A percentile compares a stretch with the other conserved stretches of the same genome.
Conservation (phyloP, 2,329 filamentous ascomycete genomes). For the Pyrenochaeta sp. region DNA sequence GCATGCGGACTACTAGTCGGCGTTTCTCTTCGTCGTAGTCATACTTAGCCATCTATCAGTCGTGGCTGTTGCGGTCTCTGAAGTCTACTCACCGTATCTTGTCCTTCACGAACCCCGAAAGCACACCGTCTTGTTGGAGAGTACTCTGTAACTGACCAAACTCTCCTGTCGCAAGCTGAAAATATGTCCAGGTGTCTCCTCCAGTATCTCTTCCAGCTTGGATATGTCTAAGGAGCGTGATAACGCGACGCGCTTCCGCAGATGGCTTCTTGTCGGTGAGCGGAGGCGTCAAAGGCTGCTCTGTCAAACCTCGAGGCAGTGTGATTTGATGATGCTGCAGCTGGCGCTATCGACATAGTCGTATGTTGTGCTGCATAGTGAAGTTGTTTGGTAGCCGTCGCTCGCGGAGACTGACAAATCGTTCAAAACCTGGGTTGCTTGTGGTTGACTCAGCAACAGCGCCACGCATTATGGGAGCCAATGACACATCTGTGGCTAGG, state of each 20-base stretch:
- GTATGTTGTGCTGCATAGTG: conserved; percentile 19
- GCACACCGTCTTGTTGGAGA: conserved; percentile 16
- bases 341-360: conserved; percentile 16
- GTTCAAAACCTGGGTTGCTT: conserved; percentile 3
- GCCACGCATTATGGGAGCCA: conserved; percentile 8
- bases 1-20: conserved; percentile 27
- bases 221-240: conserved; percentile 26
- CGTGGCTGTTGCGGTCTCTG: conserved; percentile 1
- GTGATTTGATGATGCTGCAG: conserved; percentile 18
- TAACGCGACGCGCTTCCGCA: conserved; percentile 17
- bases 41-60: conserved; percentile 24
- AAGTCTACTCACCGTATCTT: conserved; percentile 22
- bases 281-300: conserved; percentile 26
- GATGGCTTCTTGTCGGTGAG: conserved; percentile 25
- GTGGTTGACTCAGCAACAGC: conserved; percentile 23
- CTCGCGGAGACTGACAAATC: conserved; percentile 3
- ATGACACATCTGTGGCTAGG: neutral
- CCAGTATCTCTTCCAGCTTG: conserved; percentile 18
- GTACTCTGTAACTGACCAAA: conserved; percentile 19
- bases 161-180: conserved; percentile 24
- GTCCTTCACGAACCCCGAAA: conserved; percentile 20
- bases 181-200: conserved; percentile 16
- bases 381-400: conserved; percentile 8
- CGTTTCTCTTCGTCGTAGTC: conserved; percentile 19
- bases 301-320: conserved; percentile 21